These are phyloP conservation scores for Xylaria sp. DNA, from an alignment of 2,329 filamentous ascomycete species.

Conservation along the genomic window DNA sequence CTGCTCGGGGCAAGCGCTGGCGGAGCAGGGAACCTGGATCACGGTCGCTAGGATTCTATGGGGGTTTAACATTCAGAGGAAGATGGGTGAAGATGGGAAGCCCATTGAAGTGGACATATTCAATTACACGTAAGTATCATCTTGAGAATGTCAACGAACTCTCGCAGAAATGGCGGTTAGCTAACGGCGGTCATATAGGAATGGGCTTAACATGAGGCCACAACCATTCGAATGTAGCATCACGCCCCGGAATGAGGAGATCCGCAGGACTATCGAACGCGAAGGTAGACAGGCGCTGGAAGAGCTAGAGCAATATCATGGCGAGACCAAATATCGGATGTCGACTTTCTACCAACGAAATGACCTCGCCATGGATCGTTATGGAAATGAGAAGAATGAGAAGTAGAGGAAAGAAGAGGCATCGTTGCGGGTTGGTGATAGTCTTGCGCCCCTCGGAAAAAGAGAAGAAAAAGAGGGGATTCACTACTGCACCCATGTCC, in stretches of 20 bases:
- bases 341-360: slow-evolving; percentile 60
- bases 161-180: neutral
- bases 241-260: slow-evolving; percentile 59
- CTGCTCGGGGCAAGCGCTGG: slow-evolving; percentile 65
- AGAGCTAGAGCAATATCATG: slow-evolving; percentile 63
- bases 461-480: neutral
- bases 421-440: neutral
- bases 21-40: slow-evolving; percentile 70
- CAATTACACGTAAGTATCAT: slow-evolving; percentile 60
- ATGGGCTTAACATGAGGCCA: slow-evolving; percentile 69
- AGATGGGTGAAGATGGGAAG: slow-evolving; percentile 53
- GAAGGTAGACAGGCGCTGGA: slow-evolving; percentile 64
- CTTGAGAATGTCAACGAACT: slow-evolving; percentile 16
- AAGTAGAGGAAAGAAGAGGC: neutral
- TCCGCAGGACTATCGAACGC: slow-evolving; percentile 61
- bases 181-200: slow-evolving; percentile 49
- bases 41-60: slow-evolving; percentile 67
- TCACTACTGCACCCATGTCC: neutral
- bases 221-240: slow-evolving; percentile 66
- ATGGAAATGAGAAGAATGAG: slow-evolving; percentile 43
- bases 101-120: slow-evolving; percentile 67
- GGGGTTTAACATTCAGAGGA: slow-evolving; percentile 63
- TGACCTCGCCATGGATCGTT: slow-evolving; percentile 49
- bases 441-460: neutral
- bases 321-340: slow-evolving; percentile 68